Conservation (phyloP, 2,329 filamentous ascomycete species). For the Cercospora berteroae region DNA sequence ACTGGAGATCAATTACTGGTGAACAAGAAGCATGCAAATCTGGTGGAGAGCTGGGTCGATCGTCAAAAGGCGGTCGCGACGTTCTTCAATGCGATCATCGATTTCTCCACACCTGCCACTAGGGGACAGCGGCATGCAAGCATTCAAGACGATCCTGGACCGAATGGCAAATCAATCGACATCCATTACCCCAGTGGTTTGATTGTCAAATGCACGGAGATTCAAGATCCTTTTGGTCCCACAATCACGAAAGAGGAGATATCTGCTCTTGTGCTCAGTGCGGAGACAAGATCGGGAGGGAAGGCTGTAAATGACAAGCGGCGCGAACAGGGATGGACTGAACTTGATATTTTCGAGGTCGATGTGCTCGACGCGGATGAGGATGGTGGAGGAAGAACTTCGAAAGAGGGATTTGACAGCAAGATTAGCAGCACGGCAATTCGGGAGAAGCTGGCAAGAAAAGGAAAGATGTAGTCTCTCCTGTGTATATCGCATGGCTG, state of each 20-base stretch:
- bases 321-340: constrained; percentile 69
- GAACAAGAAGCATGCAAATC: constrained; percentile 83
- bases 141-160: constrained; percentile 43
- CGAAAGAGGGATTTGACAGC: constrained; percentile 63
- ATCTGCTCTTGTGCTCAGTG: constrained; percentile 78
- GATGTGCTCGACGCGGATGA: constrained; percentile 74
- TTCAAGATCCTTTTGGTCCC: constrained; percentile 85
- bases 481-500: neutral
- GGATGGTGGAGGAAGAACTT: constrained; percentile 37
- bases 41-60: constrained; percentile 75
- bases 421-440: constrained; percentile 95
- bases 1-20: constrained; percentile 81
- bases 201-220: constrained; percentile 74
- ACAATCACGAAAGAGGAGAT: constrained; percentile 80
- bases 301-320: constrained; percentile 83
- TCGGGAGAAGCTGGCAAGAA: constrained; percentile 34
- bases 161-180: constrained; percentile 55
- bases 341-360: constrained; percentile 80
- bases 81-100: constrained; percentile 65
- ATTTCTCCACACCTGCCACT: constrained; percentile 53
- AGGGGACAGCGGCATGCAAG: constrained; percentile 37
- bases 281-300: constrained; percentile 81
- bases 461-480: constrained; percentile 18
- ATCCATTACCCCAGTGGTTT: constrained; percentile 63
- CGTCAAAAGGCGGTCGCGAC: constrained; percentile 67